Evolutionary conservation across 1,284 basidiomycete genomes (phyloP), one percentile per base, ranked within the genome.

Genomic region (Tausonia pullulans): DNA sequence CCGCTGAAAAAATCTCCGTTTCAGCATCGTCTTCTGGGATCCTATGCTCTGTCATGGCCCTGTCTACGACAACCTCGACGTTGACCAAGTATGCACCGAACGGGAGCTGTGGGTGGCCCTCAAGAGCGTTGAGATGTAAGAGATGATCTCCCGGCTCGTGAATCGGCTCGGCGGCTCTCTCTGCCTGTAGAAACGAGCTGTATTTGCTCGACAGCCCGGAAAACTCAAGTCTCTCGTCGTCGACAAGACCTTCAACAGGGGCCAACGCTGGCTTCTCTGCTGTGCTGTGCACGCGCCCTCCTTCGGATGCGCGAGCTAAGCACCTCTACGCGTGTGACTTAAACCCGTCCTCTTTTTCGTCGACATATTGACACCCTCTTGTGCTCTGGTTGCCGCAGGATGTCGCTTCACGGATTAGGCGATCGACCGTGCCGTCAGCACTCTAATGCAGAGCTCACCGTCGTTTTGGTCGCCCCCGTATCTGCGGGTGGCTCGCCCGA

Each of bases 261-360:
- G 55, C n/a, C 69, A 76, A 70, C 71, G 73, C 27, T 76, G 77
- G 69, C 70, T 76, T 39, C 69, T 77, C 7, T 72, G 74, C 58
- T 62, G 75, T 27, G 27, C 27, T 27, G 27, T 27, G 75, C 75
- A 3, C 70, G 76, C 10, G 74, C 73, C 0, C 64, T 77, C 11
- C 64, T 77, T 16, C 67, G 70, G 52, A 69, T 72, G 59, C 65
- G 71, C 16, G 73, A 71, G 65, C 72, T 77, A 63, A 51, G 46
- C 10, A 65, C 58, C 1, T 59, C 63, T 7, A 51, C 39, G 62
- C 58, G 3, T 27, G 61, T 50, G 6, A 3, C 4, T 14, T 10
- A 5, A 4, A 16, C 44, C n/a, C 8, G 9, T 41, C 16, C 43
- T 5, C 11, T 40, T 5, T 4, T 14, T 5, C 43, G 5, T 58